Conservation (phyloP, 345 rosid genomes). For the Psidium friedrichsthalianum region DNA sequence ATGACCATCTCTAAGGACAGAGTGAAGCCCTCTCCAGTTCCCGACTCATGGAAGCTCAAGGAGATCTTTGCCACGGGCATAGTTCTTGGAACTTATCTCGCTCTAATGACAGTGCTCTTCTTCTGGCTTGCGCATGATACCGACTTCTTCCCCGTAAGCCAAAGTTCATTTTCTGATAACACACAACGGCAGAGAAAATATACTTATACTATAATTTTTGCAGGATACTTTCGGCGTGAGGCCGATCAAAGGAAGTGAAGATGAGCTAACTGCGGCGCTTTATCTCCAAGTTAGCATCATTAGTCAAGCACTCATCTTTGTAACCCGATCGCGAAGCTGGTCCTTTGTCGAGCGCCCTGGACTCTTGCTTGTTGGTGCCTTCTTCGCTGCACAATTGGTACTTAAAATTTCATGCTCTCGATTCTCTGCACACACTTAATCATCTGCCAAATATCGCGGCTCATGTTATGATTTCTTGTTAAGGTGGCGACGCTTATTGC, state of each 20-base stretch:
- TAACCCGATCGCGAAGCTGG: constrained; percentile 29
- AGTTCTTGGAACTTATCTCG: constrained; percentile 18
- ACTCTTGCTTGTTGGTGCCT: constrained; percentile 13
- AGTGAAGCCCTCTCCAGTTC: constrained; percentile 27
- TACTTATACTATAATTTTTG: not conserved
- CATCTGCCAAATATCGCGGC: not conserved
- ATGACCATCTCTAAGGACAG: constrained; percentile 34
- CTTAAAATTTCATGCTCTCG: not conserved
- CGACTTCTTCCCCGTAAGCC: constrained; percentile 16
- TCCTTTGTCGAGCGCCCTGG: constrained; percentile 22
- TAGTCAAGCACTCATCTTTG: constrained; percentile 31
- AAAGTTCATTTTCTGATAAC: not conserved
- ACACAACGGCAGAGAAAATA: not conserved
- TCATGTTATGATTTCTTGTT: not conserved
- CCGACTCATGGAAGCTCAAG: constrained; percentile 29
- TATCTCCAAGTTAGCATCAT: constrained; percentile 29
- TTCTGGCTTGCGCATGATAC: constrained; percentile 24
- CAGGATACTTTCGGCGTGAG: constrained; percentile 22
- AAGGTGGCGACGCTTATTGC: constrained; percentile 36
- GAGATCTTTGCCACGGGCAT: constrained; percentile 26
- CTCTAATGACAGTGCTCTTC: constrained; percentile 21
- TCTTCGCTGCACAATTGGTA: constrained; percentile 22
- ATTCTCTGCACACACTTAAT: not conserved
- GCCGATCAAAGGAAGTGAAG: constrained; percentile 4
- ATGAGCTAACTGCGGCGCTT: constrained; percentile 19